Conservation (phyloP, 2,329 filamentous ascomycete species). For the Thyridium curvatum region DNA sequence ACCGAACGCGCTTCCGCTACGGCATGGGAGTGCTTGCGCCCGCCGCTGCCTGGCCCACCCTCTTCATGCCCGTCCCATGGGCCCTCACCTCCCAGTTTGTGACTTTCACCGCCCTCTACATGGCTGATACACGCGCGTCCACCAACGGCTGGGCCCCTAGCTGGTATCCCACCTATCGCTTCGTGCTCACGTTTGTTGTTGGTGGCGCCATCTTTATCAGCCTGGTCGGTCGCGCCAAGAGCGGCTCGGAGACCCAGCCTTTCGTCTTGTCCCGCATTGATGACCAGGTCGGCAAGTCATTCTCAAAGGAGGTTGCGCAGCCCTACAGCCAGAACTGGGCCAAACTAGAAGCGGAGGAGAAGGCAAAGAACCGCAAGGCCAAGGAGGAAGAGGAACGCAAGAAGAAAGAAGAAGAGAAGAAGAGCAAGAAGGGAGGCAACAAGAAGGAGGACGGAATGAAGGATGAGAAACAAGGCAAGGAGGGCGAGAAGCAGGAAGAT, state of each 20-base stretch:
- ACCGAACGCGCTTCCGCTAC: conserved; percentile 73
- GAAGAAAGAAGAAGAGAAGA: conserved; percentile 14
- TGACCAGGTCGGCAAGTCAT: too few species aligned
- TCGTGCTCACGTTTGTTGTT: conserved; percentile 85
- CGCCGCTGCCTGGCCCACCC: conserved; percentile 81
- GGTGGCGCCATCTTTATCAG: conserved; percentile 75
- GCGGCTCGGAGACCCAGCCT: conserved; percentile 36
- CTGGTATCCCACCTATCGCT: conserved; percentile 89
- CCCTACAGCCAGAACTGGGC: conserved; percentile 35
- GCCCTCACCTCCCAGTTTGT: conserved; percentile 81
- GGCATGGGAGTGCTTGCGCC: conserved; percentile 76
- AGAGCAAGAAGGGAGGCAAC: conserved; percentile 12
- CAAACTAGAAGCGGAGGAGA: conserved; percentile 20
- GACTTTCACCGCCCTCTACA: conserved; percentile 81
- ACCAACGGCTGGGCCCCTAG: conserved; percentile 70
- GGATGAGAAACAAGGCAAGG: conserved; percentile 9
- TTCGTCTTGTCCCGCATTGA: conserved; percentile 8
- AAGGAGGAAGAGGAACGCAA: conserved; percentile 20
- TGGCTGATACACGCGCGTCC: conserved; percentile 70
- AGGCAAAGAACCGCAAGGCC: conserved; percentile 21
- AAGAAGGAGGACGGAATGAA: neutral
- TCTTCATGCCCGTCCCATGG: conserved; percentile 77
- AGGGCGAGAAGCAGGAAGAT: conserved; percentile 7
- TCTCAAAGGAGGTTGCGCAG: conserved; percentile 13
- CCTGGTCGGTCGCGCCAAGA: conserved; percentile 75